Evolutionary conservation across 768 basidiomycete genomes (phyloP), one percentile per base, ranked within the genome.

Genomic region (Rhodotorula diobovata): DNA sequence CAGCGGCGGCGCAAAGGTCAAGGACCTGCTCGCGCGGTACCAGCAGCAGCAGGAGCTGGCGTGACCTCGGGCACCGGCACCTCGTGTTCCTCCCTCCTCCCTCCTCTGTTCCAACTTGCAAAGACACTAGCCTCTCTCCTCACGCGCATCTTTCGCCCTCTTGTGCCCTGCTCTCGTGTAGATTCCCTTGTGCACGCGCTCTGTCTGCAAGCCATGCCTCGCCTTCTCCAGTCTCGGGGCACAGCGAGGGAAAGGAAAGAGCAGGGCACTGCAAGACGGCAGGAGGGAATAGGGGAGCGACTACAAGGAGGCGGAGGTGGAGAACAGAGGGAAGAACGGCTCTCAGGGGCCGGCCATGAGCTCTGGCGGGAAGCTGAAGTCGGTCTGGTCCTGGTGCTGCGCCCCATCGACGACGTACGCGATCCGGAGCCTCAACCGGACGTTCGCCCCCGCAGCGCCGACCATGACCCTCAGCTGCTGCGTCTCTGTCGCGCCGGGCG

Each of bases 391-490:
- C 80, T 93, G 91, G 61, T 90, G 81, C 41, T 82, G 82, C 77
- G 87, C 86, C 4, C 90, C 91, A 54, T 80, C 85, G 54, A 87
- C 81, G n/a, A 84, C 82, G 81, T 85, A 99, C 28, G 88, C 85
- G 81, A 99, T 87, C 68, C 95, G 87, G 73, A 97, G 80, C 68
- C 95, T 86, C 79, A 99, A 83, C 51, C 93, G 87, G 46, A 99
- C 81, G 67, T 86, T 87, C 71, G 90, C 88, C 46, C 93, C 93
- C 15, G 85, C 84, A 12, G 58, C 59, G 32, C 25, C 45, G 28
- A 71, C 73, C 39, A 90, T 84, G 50, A 99, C 87, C 18, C 93
- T 86, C 90, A 99, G 89, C 79, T 95, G 92, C 79, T 98, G 96
- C 18, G 93, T 95, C 80, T 98, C 95, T 25, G 86, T 85, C 16